Evolutionary conservation across 2,329 filamentous ascomycete species (phyloP), one percentile per base, ranked within the genome.

Genomic region (Ceratocystis smalleyi): DNA sequence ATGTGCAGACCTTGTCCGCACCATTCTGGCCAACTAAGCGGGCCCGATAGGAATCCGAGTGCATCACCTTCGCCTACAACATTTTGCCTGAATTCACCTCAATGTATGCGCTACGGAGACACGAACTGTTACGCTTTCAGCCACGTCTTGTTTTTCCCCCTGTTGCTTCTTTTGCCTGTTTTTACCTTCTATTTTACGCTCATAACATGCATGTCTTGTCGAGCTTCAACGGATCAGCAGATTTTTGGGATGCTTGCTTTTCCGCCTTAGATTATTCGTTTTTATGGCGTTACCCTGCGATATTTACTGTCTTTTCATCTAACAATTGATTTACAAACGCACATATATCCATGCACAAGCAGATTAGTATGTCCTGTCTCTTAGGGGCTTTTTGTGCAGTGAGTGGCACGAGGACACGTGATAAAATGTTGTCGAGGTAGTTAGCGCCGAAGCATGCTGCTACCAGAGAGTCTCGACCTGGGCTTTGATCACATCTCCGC

Each of bases 21-120:
- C 88, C 63, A 91, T 94, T 72, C 85, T 94, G 69, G 88, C 88
- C 75, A 92, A 92, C 78, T 94, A 81, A 71, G 67, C 63, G 75
- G 19, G 32, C 17, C 45, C 45, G 32, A 35, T 54, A 19, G 17
- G 43, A 32, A 63, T 22, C 32, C 19, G 51, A 63, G 59, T 43
- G 47, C 59, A 59, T 65, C 54, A 30, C 27, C 30, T 57, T 57
- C 15, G 54, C 12, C 54, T 57, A 57, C 54, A 57, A 57, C 27
- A 2, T 7, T 8, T 19, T 57, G 54, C 17, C 54, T 57, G 54
- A 47, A 64, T 63, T 64, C n/a, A 64, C 64, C 40, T 32, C 19
- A 32, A 40, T 45, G 22, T 19, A n/a, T 47, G 45, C 54, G 47
- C 59, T 65, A 62, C 45, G 57, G 65, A 49, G 47, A 64, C 61